Base-by-base conservation (phyloP, 768 basidiomycete genomes). In the Phlebiopsis flavidoalba region DNA sequence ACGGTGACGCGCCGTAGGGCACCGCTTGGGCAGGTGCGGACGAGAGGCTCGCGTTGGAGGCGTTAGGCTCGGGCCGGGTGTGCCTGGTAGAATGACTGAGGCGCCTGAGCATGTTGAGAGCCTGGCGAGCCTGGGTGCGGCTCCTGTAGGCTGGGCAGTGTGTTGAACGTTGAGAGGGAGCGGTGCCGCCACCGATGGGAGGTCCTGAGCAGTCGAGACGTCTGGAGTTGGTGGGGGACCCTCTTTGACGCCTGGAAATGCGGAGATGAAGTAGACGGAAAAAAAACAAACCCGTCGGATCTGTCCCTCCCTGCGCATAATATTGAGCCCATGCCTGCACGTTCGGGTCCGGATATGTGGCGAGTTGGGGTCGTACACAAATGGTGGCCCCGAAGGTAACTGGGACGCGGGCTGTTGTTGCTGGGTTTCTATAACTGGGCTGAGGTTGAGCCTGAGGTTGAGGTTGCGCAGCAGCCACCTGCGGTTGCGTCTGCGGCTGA, bases 301-400 rank as follows among this genome's bases (percentile, higher is more conserved):
- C 91, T 50, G 73, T 82, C 3, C 91, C 91, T 24, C 92, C 92
- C 61, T 87, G 83, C 0, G 86, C 85, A 69, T 93, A 93, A 72
- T 94, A 94, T 65, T 85, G 82, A 6, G 89, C 91, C 91, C 91
- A 93, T 0, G 88, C 89, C 69, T 93, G 91, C 21, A 87, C 90
- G 63, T 91, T 91, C 58, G 85, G 82, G 70, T 94, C 91, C 15
- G 83, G 73, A 65, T 94, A 94, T 21, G 83, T 84, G 53, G 77
- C 75, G n/a, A n/a, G 31, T 76, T 79, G 4, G 89, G 88, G 64
- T 91, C 83, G 67, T 81, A 93, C 8, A 75, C 71, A 58, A 75
- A 83, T 14, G 82, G 82, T 8, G 81, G 81, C 19, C 78, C 80
- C 14, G 65, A 59, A 33, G 60, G 64, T 37, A 65, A 64, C 54